Base-by-base conservation (phyloP, 1,284 basidiomycete genomes). In the Xerocomus nothofagi region DNA sequence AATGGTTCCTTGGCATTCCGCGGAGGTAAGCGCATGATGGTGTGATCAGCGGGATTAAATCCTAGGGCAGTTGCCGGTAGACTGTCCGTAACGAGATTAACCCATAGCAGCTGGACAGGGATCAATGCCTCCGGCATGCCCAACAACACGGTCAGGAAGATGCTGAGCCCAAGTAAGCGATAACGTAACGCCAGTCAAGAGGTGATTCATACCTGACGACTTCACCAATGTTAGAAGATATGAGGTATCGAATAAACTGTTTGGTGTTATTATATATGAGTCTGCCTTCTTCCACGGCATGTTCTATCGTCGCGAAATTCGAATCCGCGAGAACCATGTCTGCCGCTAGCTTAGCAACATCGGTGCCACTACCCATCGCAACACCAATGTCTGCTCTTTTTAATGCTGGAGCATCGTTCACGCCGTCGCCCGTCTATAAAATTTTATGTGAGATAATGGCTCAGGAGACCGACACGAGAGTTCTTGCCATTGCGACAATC, bases 251-350 rank as follows among this genome's bases (percentile, higher is more conserved):
- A 70, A 96, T 95, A 69, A 99, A 99, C 67, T 96, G 93, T 74
- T 98, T 98, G 44, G 94, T 98, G 73, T 98, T 98, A 76, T 98
- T 98, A 73, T 98, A 99, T 67, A 99, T 99, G 47, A 93, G 78
- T 67, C 97, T 79, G 58, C 96, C 96, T 73, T 98, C 95, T 70
- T 98, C 94, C 33, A 99, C 94, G 3, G 96, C 96, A 53, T 86
- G 80, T 61, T 97, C 88, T 68, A 99, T 97, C 1, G 97, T 98
- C 7, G 94, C 81, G 65, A 91, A 91, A 71, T 91, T 91, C 12
- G 87, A 90, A 66, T 91, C 88, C 3, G 92, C 90, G 39, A 95
- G 82, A 31, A 95, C 91, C 91, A 94, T 96, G 70, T 99, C 96
- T 20, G 95, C 93, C 10, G 97, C 97, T 56, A 98, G 79, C 72